A percentile compares a stretch with the other conserved stretches of the same genome.
These are phyloP conservation scores for Tirmania nivea DNA, from an alignment of 495 filamentous ascomycete species.

Conservation along the genomic window DNA sequence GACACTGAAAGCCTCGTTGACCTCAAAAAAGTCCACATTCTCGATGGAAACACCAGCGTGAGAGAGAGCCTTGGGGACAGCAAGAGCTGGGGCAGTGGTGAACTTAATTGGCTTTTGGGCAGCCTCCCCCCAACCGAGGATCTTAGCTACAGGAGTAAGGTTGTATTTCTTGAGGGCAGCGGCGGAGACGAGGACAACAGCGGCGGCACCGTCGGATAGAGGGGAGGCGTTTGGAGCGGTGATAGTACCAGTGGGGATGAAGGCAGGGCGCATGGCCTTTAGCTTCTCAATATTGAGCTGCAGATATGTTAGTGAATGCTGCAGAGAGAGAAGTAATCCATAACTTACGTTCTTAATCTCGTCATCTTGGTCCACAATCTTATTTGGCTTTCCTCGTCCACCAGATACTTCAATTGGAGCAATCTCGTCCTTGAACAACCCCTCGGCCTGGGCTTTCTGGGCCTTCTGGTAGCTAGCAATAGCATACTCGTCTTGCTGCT, in stretches of 20 bases:
- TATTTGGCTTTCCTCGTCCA: conserved; percentile 69
- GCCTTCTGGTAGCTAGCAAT: conserved; percentile 82
- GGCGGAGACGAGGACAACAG: conserved; percentile 77
- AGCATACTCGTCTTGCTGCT: conserved; percentile 80
- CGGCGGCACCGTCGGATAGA: conserved; percentile 79
- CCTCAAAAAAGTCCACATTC: conserved; percentile 80
- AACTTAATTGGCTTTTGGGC: conserved; percentile 78
- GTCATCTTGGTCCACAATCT: conserved; percentile 66
- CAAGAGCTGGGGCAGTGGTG: conserved; percentile 83
- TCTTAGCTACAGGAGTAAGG: conserved; percentile 80
- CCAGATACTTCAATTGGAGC: conserved; percentile 70
- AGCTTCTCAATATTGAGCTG: conserved; percentile 84
- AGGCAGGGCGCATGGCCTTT: conserved; percentile 59
- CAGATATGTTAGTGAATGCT: neutral
- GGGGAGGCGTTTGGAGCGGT: conserved; percentile 96
- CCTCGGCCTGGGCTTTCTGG: conserved; percentile 56
- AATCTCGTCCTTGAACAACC: conserved; percentile 68
- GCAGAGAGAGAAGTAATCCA: neutral
- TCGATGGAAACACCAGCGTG: conserved; percentile 60
- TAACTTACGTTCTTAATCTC: conserved; percentile 71
- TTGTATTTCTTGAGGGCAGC: conserved; percentile 68
- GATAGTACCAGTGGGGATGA: conserved; percentile 63
- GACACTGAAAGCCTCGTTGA: conserved; percentile 97
- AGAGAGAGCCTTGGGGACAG: conserved; percentile 87
- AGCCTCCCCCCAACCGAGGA: conserved; percentile 90